phyloP scores from a whole-genome alignment of 768 basidiomycete species.

The Boletus sensibilis region DNA sequence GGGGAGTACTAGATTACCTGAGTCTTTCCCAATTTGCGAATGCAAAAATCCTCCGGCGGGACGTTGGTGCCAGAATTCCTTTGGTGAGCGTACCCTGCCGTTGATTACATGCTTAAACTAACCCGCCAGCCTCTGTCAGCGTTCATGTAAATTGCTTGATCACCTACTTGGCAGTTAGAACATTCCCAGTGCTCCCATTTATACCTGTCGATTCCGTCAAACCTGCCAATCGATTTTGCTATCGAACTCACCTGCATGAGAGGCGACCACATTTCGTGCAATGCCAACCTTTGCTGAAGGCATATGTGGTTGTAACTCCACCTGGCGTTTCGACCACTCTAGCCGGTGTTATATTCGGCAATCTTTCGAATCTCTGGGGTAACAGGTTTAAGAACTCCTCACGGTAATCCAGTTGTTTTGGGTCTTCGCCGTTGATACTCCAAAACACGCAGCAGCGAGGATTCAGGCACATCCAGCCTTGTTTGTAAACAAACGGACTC shows the following conservation, averaged over 20 bases:
- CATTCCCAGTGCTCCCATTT: constrained; percentile 81
- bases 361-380: constrained; percentile 28
- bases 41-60: constrained; percentile 26
- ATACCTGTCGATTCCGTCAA: constrained; percentile 40
- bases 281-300: constrained; percentile 66
- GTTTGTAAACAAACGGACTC: constrained; percentile 54
- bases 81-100: constrained; percentile 29
- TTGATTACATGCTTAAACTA: constrained; percentile 18
- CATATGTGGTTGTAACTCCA: constrained; percentile 50
- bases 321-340: constrained; percentile 29
- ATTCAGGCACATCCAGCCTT: constrained; percentile 64
- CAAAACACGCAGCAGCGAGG: constrained; percentile 60
- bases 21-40: constrained; percentile 30
- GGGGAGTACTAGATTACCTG: constrained; percentile 18
- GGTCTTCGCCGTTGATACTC: constrained; percentile 34
- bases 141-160: neutral
- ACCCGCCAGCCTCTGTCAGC: neutral
- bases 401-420: constrained; percentile 46
- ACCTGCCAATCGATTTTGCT: neutral
- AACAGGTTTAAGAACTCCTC: constrained; percentile 44
- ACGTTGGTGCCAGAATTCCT: constrained; percentile 40
- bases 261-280: constrained; percentile 68
- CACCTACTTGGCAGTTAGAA: constrained; percentile 52
- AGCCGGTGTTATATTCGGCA: constrained; percentile 41
- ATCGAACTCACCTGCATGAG: constrained; percentile 58